Base-by-base conservation (phyloP, 148 eudicot species). In the Rhododendron ferrugineum region DNA sequence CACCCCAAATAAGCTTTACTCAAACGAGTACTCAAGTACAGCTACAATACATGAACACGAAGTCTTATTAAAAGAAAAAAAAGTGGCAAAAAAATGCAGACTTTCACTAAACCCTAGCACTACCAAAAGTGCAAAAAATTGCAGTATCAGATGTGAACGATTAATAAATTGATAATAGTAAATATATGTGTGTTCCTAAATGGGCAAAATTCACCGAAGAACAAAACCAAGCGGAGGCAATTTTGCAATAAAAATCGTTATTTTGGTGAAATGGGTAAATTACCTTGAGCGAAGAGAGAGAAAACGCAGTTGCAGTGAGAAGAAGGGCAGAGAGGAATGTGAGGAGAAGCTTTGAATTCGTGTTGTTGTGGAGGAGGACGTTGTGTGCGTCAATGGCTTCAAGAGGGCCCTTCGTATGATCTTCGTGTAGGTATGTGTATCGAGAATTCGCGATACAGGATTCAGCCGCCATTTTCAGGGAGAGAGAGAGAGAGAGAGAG, bases 361-460 rank as follows among this genome's bases (percentile, higher is more conserved):
- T 88, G 23, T 42, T 58, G n/a, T 20, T 58, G 64, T 84, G 78
- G 79, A 52, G 85, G 46, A 87, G 82, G 60, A 94, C 77, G 82
- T 90, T 92, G 87, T 94, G 95, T 66, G 89, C 86, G 85, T 94
- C 98, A 66, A 94, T 83, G 68, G 87, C 86, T 83, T 89, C 88
- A 74, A 90, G 80, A 78, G 89, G 85, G 66, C 86, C 88, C 47
- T 89, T 89, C 11, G 88, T 88, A 8, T 84, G 86, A 40, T 60
- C 84, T 49, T 93, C 93, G 72, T 92, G 92, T 50, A 79, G 75
- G 78, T 94, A 94, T 60, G 72, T 86, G 79, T 87, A 94, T 89
- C 90, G 89, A 83, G 89, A 87, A 86, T 89, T 86, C 10, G 80
- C 40, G 62, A 80, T 66, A 52, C 83, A 13, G 36, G 85, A 77